Percentiles rank a stretch among this genome's conserved stretches.
Evolutionary conservation across 306 rosid genomes (phyloP).

Genomic region (Cucurbita maxima): DNA sequence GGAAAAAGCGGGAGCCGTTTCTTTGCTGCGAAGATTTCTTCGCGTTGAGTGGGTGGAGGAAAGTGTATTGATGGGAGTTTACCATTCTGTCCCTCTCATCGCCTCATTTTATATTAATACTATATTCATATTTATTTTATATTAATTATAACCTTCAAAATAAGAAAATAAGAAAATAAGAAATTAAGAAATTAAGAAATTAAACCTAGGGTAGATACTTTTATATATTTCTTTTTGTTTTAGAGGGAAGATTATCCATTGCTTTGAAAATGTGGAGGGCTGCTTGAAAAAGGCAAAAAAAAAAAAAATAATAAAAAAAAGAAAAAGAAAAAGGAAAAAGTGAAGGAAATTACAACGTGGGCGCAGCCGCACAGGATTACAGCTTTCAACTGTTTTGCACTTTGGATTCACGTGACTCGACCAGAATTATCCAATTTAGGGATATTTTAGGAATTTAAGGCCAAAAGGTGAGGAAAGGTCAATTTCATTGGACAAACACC

Average conservation of each 20-base stretch:
- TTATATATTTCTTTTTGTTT: too few relatives aligned
- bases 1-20: background rate
- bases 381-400: background rate
- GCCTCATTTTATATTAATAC: background rate
- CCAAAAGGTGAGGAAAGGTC: background rate
- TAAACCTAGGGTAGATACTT: too few relatives aligned
- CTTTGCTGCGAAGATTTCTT: background rate
- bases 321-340: too few relatives aligned
- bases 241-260: too few relatives aligned
- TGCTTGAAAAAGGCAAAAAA: too few relatives aligned
- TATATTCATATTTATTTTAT: too few relatives aligned
- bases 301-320: too few relatives aligned
- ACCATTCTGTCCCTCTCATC: background rate
- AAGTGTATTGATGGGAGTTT: background rate
- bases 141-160: too few relatives aligned
- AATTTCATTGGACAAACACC: constrained; percentile 4
- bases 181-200: too few relatives aligned
- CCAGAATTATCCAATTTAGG: constrained; percentile 1
- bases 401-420: background rate
- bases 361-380: background rate
- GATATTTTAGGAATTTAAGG: background rate
- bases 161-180: too few relatives aligned
- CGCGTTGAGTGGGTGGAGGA: background rate
- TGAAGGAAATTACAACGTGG: background rate
- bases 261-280: too few relatives aligned